These are phyloP conservation scores for Calycina herbarum DNA, from an alignment of 2,329 filamentous ascomycete genomes.

Conservation along the genomic window DNA sequence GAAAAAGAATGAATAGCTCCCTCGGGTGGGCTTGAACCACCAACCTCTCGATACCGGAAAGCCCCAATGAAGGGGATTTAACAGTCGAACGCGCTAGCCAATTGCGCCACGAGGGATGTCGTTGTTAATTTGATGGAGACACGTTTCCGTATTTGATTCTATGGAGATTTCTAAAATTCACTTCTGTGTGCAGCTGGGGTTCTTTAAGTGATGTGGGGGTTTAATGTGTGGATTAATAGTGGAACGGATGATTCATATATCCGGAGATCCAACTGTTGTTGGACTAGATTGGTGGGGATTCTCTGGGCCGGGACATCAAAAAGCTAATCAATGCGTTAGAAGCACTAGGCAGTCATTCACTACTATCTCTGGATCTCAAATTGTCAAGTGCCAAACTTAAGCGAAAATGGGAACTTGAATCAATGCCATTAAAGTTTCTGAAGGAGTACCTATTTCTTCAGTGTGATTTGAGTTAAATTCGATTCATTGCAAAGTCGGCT, in stretches of 20 bases:
- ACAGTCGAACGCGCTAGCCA: constrained; percentile 14
- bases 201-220: not conserved
- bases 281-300: not conserved
- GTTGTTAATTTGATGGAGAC: not conserved
- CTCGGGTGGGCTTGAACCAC: constrained; percentile 12
- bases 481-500: no score
- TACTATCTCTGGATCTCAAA: no score
- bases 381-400: no score
- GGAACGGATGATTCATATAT: not conserved
- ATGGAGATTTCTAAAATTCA: not conserved
- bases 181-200: not conserved
- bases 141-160: not conserved
- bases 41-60: constrained; percentile 6
- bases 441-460: no score
- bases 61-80: not conserved
- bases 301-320: not conserved
- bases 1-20: not conserved
- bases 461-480: no score
- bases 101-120: constrained; percentile 13
- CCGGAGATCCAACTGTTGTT: not conserved
- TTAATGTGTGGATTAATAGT: not conserved
- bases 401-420: no score
- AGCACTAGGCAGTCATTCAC: no score
- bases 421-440: no score
- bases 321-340: not conserved